These are phyloP conservation scores for Mollisiaceae sp. DNA, from an alignment of 2,329 filamentous ascomycete genomes.

Conservation along the genomic window DNA sequence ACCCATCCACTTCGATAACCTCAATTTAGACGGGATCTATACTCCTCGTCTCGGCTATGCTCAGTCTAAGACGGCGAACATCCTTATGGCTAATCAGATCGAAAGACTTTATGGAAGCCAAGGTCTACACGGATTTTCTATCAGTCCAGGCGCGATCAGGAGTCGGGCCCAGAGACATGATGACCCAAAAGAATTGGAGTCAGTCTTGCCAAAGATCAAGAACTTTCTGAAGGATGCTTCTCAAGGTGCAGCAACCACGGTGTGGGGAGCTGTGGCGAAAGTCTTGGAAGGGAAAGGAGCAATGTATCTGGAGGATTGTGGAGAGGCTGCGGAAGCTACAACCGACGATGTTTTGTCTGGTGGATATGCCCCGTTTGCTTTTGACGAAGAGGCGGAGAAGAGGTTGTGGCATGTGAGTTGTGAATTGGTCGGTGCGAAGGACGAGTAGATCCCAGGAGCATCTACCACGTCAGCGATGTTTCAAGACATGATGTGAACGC, in stretches of 20 bases:
- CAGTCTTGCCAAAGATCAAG: neutral
- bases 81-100: constrained; percentile 53
- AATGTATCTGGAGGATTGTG: constrained; percentile 48
- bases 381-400: constrained; percentile 46
- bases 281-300: constrained; percentile 41
- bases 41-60: constrained; percentile 47
- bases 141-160: constrained; percentile 48
- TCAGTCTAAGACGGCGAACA: constrained; percentile 51
- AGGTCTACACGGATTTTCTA: constrained; percentile 47
- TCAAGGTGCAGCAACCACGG: constrained; percentile 30
- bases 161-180: constrained; percentile 42
- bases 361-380: constrained; percentile 37
- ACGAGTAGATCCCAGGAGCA: too few species aligned
- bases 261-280: constrained; percentile 43
- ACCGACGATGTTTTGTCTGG: constrained; percentile 45
- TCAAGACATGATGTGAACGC: too few species aligned
- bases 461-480: too few species aligned
- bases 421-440: constrained; percentile 14
- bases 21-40: constrained; percentile 42
- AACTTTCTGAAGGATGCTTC: constrained; percentile 11
- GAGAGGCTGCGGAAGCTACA: neutral
- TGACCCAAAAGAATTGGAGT: constrained; percentile 2
- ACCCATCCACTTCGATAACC: constrained; percentile 47
- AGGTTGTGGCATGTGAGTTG: constrained; percentile 46
- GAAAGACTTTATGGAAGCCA: constrained; percentile 49